These are phyloP conservation scores for Gossypium anomalum DNA, from an alignment of 345 rosid species.

Conservation along the genomic window DNA sequence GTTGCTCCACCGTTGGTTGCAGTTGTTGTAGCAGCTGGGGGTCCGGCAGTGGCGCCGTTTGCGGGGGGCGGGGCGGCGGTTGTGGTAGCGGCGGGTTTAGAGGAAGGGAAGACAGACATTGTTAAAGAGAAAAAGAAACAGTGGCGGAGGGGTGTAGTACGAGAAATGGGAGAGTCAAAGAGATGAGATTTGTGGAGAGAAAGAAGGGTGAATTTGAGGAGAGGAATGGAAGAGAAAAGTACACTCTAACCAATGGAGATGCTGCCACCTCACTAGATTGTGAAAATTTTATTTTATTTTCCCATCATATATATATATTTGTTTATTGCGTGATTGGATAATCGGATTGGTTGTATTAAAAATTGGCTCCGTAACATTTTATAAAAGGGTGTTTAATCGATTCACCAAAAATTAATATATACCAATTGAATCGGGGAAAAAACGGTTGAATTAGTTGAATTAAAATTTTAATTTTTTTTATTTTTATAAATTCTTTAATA, in stretches of 20 bases:
- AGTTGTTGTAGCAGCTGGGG: neutral
- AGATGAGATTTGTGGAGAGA: constrained; percentile 1
- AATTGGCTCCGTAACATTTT: rapidly evolving
- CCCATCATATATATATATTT: no score
- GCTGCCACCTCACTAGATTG: constrained; percentile 19
- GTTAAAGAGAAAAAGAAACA: neutral
- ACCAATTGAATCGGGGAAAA: no score
- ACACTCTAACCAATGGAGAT: constrained; percentile 24
- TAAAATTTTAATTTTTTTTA: no score
- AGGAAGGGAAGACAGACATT: constrained; percentile 68
- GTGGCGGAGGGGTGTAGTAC: neutral
- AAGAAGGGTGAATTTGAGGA: constrained; percentile 21
- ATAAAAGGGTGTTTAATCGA: no score
- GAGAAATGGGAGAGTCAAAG: neutral
- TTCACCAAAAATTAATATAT: no score
- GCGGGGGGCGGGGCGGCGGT: constrained; percentile 23
- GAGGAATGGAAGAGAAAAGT: constrained; percentile 2
- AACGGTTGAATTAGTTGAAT: rapidly evolving
- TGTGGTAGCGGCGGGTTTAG: constrained; percentile 39
- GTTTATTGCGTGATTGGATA: no score
- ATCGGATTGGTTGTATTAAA: no score
- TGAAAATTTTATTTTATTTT: neutral
- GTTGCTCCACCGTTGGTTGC: constrained; percentile 26
- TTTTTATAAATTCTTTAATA: no score
- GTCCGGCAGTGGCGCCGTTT: constrained; percentile 8